These are phyloP conservation scores for Dacryopinax spathularia DNA, from an alignment of 768 basidiomycete species.

Conservation along the genomic window DNA sequence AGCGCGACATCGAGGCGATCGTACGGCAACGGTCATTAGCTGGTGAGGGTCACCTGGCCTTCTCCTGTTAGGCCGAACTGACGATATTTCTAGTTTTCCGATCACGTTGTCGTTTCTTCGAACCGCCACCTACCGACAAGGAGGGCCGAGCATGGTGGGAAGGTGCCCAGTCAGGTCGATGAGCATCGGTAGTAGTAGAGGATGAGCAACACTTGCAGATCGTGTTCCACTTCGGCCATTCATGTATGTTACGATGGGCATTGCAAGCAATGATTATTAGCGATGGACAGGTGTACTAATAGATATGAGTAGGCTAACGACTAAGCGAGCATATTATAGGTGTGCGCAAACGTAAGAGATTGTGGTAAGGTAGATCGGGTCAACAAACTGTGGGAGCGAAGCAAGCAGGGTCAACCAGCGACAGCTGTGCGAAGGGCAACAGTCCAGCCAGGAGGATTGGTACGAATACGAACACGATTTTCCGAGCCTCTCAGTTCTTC, in stretches of 20 bases:
- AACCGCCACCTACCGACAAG: conserved; percentile 33
- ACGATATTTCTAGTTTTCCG: conserved; percentile 43
- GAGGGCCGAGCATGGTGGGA: conserved; percentile 20
- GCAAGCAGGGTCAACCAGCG: too few species aligned
- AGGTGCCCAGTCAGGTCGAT: conserved; percentile 3
- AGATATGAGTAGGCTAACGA: not conserved
- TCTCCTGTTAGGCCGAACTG: conserved; percentile 8
- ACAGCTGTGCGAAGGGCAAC: too few species aligned
- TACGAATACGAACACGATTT: not conserved
- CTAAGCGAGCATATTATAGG: conserved; percentile 2
- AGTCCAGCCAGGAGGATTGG: not conserved
- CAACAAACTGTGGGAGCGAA: not conserved
- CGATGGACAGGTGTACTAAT: not conserved
- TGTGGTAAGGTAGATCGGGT: not conserved
- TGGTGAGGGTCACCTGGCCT: conserved; percentile 33
- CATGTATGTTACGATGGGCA: not conserved
- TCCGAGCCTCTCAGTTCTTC: not conserved
- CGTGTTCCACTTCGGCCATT: not conserved
- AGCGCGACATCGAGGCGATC: conserved; percentile 57
- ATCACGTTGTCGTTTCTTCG: conserved; percentile 66
- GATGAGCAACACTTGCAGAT: too few species aligned
- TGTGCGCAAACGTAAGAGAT: not conserved
- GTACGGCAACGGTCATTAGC: conserved; percentile 55
- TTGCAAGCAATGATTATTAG: conserved; percentile 4
- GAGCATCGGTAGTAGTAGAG: too few species aligned